Base-by-base conservation (phyloP, 2,329 filamentous ascomycete genomes). In the Chrysoporthe austroafricana region DNA sequence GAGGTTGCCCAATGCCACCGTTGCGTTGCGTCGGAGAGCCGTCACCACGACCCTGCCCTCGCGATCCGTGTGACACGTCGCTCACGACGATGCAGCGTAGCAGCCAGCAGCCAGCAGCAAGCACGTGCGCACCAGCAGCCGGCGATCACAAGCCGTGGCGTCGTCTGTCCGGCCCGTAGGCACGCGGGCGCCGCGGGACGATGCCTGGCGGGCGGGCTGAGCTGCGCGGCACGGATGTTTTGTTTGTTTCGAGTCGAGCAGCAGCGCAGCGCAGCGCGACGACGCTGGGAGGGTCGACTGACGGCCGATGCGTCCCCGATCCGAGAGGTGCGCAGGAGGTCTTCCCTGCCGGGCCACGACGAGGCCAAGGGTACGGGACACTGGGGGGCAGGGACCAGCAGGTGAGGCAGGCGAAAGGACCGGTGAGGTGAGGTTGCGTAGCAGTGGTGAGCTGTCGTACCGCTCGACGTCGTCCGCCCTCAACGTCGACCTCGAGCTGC, bases 221-320 rank as follows among this genome's bases (percentile, higher is more conserved):
- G 34, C 36, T 59, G 57, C 57, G 43, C 57, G 21, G 34, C 57
- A 59, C 57, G 11, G 57, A 59, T 26, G 57, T 59, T 59, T 39
- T 39, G 36, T 39, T 39, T 59, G 57, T 59, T 59, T 59, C 57
- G n/a, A 59, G 36, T 39, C 36, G 36, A 39, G 4, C 36, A 39
- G 36, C 36, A 39, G 9, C 57, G 57, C 57, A 26, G 26, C 26
- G 26, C 26, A 26, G 26, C 26, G 26, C 26, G 26, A 26, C 26
- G 26, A 26, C 26, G 26, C 26, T 26, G 26, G 26, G 26, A 26
- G 26, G 26, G 26, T 26, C 26, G 26, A 26, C 26, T 26, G 26
- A 16, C 50, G 8, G 16, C 50, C 26, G 16, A 26, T 13, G 16
- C n/a, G 16, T 34, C 32, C 39, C 54, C 34, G 54, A 57, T 57